Base-by-base conservation (phyloP, 441 rosid species). In the Theobroma grandiflorum region DNA sequence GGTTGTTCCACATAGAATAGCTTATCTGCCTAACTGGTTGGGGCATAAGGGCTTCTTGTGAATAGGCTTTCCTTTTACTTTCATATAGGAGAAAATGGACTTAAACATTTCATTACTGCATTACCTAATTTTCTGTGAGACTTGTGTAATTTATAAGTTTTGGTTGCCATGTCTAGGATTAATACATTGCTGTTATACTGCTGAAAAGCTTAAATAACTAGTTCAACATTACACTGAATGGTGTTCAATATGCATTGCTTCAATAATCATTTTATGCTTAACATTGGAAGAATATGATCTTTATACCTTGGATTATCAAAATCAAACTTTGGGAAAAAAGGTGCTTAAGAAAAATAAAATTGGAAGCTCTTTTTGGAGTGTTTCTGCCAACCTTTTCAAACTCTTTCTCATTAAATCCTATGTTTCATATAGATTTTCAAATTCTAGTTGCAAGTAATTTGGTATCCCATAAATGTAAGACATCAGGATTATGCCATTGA, bases 381-480 rank as follows among this genome's bases (percentile, higher is more conserved):
- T 71, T 33, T 47, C 0, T 9, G 31, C 8, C 4, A 0, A 4
- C 49, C 61, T 71, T 33, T 70, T 16, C 33, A 71, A 50, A 7
- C 16, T 71, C 31, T 50, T 71, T 4, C 75, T 52, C 4, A 26
- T 33, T 52, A 71, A 50, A 20, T 12, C 43, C 61, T 33, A 20
- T 38, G 2, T 12, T 38, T 57, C 37, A n/a, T 73, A 38, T 55
- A 55, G 11, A 55, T 20, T 73, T 73, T 73, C 4, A 53, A 72
- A 20, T n/a, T 72, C 45, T 72, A 53, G 63, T 18, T 62, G 47
- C 63, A 35, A 53, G n/a, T 53, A 58, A 58, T 58, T 59, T 74
- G 66, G 42, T 22, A 22, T 42, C 12, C 35, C 40, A n/a, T 20
- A 7, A 38, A 58, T 74, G 42, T 20, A 58, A 57, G 38, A 64